phyloP scores from a whole-genome alignment of 306 rosid genomes.

The Gastrolobium villosum region DNA sequence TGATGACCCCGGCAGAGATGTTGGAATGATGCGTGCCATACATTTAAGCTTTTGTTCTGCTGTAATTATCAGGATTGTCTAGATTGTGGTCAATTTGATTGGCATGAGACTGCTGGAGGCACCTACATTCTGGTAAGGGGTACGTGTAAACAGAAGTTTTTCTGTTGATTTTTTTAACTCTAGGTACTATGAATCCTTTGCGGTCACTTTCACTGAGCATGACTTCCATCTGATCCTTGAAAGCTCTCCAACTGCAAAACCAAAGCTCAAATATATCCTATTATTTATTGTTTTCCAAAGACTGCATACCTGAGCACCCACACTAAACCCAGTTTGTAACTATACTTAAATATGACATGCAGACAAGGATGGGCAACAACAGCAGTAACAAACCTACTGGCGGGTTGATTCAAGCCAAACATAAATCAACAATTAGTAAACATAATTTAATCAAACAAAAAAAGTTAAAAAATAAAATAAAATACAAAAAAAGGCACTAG shows the following conservation, averaged over 20 bases:
- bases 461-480: not conserved
- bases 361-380: constrained; percentile 11
- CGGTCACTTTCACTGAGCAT: constrained; percentile 92
- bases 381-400: constrained; percentile 3
- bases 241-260: constrained; percentile 82
- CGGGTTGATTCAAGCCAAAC: constrained; percentile 27
- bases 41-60: constrained; percentile 44
- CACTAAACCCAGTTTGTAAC: constrained; percentile 8
- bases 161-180: constrained; percentile 86
- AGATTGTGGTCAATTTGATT: constrained; percentile 49
- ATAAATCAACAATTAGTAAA: constrained; percentile 22
- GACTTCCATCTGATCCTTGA: constrained; percentile 85
- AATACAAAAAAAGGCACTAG: not conserved
- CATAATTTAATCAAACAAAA: not conserved
- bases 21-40: constrained; percentile 37
- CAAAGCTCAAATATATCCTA: constrained; percentile 38
- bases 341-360: constrained; percentile 29
- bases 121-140: constrained; percentile 96
- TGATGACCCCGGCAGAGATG: constrained; percentile 25
- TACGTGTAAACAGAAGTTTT: constrained; percentile 91
- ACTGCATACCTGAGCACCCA: constrained; percentile 34
- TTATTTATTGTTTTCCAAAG: constrained; percentile 38
- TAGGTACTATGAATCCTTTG: constrained; percentile 88
- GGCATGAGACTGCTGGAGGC: constrained; percentile 69
- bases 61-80: constrained; percentile 44